Conservation (phyloP, 306 rosid species). For the Carpinus fangiana region DNA sequence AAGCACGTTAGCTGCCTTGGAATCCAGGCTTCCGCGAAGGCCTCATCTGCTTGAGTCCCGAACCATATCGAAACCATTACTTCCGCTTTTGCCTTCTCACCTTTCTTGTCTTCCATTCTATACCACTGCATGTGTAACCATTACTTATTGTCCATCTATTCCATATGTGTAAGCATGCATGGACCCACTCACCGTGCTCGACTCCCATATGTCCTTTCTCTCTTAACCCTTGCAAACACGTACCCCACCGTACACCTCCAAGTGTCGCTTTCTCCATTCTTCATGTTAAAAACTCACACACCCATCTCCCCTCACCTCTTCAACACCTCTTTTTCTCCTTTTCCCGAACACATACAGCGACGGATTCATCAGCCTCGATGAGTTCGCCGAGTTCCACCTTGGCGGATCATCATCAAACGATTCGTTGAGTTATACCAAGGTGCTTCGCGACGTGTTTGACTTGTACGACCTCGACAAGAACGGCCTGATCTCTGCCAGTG, state of each 20-base stretch:
- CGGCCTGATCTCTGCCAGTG: slow-evolving; percentile 74
- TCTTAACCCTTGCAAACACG: slow-evolving; percentile 54
- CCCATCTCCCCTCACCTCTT: neutral
- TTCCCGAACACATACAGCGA: slow-evolving; percentile 17
- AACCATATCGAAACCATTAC: no score
- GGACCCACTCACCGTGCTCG: slow-evolving; percentile 48
- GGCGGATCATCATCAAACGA: slow-evolving; percentile 15
- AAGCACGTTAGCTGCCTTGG: no score
- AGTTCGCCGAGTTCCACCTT: slow-evolving; percentile 66
- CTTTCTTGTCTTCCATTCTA: no score
- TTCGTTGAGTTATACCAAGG: slow-evolving; percentile 34
- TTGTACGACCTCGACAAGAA: slow-evolving; percentile 85
- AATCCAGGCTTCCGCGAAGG: no score
- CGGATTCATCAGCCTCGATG: slow-evolving; percentile 73
- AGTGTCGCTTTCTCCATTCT: slow-evolving; percentile 49
- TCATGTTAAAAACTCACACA: slow-evolving; percentile 37
- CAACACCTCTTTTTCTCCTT: neutral
- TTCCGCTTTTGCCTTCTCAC: no score
- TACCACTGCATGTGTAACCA: no score
- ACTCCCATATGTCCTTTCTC: slow-evolving; percentile 42
- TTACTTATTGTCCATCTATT: neutral
- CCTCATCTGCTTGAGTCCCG: no score
- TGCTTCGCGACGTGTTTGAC: slow-evolving; percentile 82
- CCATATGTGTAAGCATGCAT: slow-evolving; percentile 61
- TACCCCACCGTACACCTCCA: slow-evolving; percentile 68